Evolutionary conservation across 1,284 basidiomycete genomes (phyloP).

Genomic region (Xerocomus minutiporus): DNA sequence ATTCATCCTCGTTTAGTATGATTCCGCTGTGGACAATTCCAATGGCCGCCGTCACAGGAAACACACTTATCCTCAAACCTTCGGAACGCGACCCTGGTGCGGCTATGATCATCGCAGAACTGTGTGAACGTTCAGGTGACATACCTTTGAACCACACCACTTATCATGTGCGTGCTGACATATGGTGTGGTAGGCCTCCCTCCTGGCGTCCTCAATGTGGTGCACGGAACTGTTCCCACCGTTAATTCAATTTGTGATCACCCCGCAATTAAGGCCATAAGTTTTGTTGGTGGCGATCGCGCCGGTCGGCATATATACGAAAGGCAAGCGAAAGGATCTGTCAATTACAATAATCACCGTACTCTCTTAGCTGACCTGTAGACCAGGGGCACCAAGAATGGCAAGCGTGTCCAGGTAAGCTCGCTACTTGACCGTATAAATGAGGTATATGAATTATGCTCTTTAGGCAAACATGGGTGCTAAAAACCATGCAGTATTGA

Average conservation of each 20-base stretch:
- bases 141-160: slow-evolving; percentile 22
- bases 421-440: slow-evolving; percentile 3
- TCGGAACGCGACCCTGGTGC: slow-evolving; percentile 96
- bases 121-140: slow-evolving; percentile 78
- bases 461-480: slow-evolving; percentile 85
- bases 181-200: slow-evolving; percentile 55
- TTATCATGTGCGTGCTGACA: slow-evolving; percentile 1
- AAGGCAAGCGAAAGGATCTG: slow-evolving; percentile 42
- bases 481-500: slow-evolving; percentile 93
- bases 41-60: slow-evolving; percentile 85
- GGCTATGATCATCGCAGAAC: slow-evolving; percentile 95
- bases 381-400: slow-evolving; percentile 70
- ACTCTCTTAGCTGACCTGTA: slow-evolving; percentile 7
- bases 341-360: background rate
- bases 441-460: slow-evolving; percentile 2
- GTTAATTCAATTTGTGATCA: slow-evolving; percentile 96
- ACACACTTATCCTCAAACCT: slow-evolving; percentile 92
- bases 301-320: slow-evolving; percentile 95
- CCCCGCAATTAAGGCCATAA: slow-evolving; percentile 88
- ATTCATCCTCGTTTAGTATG: slow-evolving; percentile 57
- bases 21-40: slow-evolving; percentile 97
- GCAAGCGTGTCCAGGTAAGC: slow-evolving; percentile 84
- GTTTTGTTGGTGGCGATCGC: slow-evolving; percentile 94
- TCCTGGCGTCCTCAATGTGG: slow-evolving; percentile 79
- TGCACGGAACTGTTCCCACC: slow-evolving; percentile 85